Evolutionary conservation across 352 stramenopile species (phyloP).

Genomic region (Aphanomyces invadans): DNA sequence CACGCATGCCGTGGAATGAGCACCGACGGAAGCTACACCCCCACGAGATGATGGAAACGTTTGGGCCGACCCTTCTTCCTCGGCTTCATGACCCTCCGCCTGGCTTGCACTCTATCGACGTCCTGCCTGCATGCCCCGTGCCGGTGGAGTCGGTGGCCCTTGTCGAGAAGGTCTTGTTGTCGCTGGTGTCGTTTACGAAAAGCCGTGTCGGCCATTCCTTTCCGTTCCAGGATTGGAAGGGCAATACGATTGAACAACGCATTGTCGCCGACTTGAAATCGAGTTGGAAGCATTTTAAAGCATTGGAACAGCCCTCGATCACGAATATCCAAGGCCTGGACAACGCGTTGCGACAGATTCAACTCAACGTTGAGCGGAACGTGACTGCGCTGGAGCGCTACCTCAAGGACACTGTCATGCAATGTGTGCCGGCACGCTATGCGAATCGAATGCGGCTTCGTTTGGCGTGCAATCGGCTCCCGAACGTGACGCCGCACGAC

Average conservation of each 20-base stretch:
- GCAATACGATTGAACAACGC: background rate
- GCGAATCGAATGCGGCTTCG: background rate
- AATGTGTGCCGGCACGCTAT: background rate
- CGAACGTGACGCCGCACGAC: background rate
- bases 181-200: background rate
- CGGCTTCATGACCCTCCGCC: slow-evolving; percentile 35
- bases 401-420: background rate
- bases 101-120: background rate
- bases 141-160: background rate
- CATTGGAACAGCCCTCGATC: background rate
- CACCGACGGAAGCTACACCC: slow-evolving; percentile 20
- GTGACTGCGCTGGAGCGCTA: background rate
- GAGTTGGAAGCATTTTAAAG: background rate
- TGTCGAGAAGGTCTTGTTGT: background rate
- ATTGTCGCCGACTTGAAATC: background rate
- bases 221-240: background rate
- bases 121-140: background rate
- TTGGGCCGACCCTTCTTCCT: slow-evolving; percentile 28
- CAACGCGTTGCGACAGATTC: background rate
- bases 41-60: slow-evolving; percentile 24
- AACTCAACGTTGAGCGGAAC: background rate
- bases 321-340: background rate
- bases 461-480: background rate
- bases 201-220: background rate
- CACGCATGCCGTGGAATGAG: slow-evolving; percentile 21